Base-by-base conservation (phyloP, 805 yeast genomes). In the Candida ulmi region DNA sequence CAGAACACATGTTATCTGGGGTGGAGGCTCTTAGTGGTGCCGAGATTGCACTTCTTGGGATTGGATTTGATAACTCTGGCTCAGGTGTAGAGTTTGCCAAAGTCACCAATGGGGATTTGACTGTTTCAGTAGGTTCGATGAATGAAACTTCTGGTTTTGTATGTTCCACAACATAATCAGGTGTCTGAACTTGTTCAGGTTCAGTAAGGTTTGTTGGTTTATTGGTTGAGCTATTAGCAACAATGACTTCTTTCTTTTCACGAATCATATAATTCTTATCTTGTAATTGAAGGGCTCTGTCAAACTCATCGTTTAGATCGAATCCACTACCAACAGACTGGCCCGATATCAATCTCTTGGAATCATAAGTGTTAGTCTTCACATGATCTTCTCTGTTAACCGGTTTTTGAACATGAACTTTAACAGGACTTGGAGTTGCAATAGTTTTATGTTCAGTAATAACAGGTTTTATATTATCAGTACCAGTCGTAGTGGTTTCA, bases 271-370 rank as follows among this genome's bases (percentile, higher is more conserved):
- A 52, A 1, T 37, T 44, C 12, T 43, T 41, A 24, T 44, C 45
- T 19, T 51, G 46, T 6, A 44, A 27, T 15, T 52, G 52, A 27
- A 48, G 40, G 3, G 48, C 45, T 18, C 46, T 48, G 8, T 50
- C 50, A 31, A 54, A 51, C 16, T 47, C 54, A 24, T 45, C 45
- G 21, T 40, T 42, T 6, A 53, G 29, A 26, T 51, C 44, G 30
- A 43, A 51, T 1, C 34, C 49, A 32, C 45, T 43, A 7, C 43
- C 40, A 11, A 36, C 26, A 8, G 55, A 48, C n/a, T 27, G 8
- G 17, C 45, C 43, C 5, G 55, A 50, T 11, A 45, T 43, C 11
- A 41, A 17, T 35, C 52, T 42, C 9, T 21, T 9, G 24, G 24
- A 21, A 21, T 21, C 9, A 9, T 21, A 21, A n/a, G n/a, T n/a